phyloP scores from a whole-genome alignment of 345 rosid species.

The Syzygium grande region DNA sequence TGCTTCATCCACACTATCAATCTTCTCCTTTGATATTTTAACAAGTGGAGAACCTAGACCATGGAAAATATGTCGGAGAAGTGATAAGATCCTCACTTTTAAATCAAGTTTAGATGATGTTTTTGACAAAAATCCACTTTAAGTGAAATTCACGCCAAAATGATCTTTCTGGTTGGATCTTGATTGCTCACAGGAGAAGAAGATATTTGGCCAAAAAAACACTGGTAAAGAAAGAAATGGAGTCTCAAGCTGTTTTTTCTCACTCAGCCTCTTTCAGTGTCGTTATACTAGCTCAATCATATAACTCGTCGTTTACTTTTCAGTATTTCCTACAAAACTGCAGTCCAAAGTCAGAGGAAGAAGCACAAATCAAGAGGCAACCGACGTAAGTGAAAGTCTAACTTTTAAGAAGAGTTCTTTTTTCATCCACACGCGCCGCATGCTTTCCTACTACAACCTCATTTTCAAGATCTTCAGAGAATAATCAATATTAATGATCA shows the following conservation, averaged over 20 bases:
- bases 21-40: constrained; percentile 63
- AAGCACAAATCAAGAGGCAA: neutral
- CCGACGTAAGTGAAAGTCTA: neutral
- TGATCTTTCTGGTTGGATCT: neutral
- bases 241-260: neutral
- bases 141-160: neutral
- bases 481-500: neutral
- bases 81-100: neutral
- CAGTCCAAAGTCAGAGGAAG: neutral
- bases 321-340: neutral
- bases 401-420: neutral
- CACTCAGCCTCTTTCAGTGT: neutral
- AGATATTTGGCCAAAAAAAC: neutral
- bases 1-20: constrained; percentile 56
- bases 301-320: neutral
- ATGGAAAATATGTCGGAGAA: neutral
- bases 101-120: neutral
- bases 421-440: neutral
- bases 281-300: neutral
- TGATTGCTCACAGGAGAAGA: neutral
- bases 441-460: neutral
- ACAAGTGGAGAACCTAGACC: constrained; percentile 59
- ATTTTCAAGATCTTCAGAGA: neutral
- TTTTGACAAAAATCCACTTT: neutral
- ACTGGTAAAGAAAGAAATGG: neutral